These are phyloP conservation scores for Candida ficus DNA, from an alignment of 805 yeast species.

Conservation along the genomic window DNA sequence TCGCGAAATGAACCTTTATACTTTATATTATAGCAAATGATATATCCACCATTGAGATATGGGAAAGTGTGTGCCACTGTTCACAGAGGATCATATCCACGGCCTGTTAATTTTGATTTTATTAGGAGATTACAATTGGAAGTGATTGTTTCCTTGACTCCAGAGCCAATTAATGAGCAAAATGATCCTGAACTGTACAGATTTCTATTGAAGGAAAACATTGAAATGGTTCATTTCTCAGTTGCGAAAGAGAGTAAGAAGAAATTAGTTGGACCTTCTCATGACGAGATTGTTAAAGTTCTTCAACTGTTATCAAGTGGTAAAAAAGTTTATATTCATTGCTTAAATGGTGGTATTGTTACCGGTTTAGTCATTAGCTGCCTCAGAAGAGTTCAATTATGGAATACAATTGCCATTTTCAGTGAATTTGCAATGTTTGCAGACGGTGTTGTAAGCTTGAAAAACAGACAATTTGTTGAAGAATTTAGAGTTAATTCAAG, in stretches of 20 bases:
- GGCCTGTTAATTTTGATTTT: slow-evolving; percentile 66
- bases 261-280: slow-evolving; percentile 3
- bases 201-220: slow-evolving; percentile 50
- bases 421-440: slow-evolving; percentile 72
- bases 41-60: slow-evolving; percentile 83
- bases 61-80: slow-evolving; percentile 60
- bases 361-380: slow-evolving; percentile 85
- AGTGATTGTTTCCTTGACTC: slow-evolving; percentile 75
- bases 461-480: slow-evolving; percentile 81
- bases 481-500: slow-evolving; percentile 55
- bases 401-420: slow-evolving; percentile 86
- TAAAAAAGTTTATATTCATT: slow-evolving; percentile 66
- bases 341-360: slow-evolving; percentile 85
- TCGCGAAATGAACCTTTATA: slow-evolving; percentile 29
- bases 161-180: slow-evolving; percentile 57
- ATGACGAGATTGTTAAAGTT: slow-evolving; percentile 42
- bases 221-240: slow-evolving; percentile 63
- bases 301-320: slow-evolving; percentile 58
- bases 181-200: slow-evolving; percentile 45
- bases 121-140: slow-evolving; percentile 58
- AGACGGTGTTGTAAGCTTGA: slow-evolving; percentile 71
- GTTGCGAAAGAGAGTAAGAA: slow-evolving; percentile 47
- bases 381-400: slow-evolving; percentile 70
- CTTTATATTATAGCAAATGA: too few relatives aligned
- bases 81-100: slow-evolving; percentile 84